phyloP scores from a whole-genome alignment of 768 basidiomycete genomes.

The Boletus insuetus region DNA sequence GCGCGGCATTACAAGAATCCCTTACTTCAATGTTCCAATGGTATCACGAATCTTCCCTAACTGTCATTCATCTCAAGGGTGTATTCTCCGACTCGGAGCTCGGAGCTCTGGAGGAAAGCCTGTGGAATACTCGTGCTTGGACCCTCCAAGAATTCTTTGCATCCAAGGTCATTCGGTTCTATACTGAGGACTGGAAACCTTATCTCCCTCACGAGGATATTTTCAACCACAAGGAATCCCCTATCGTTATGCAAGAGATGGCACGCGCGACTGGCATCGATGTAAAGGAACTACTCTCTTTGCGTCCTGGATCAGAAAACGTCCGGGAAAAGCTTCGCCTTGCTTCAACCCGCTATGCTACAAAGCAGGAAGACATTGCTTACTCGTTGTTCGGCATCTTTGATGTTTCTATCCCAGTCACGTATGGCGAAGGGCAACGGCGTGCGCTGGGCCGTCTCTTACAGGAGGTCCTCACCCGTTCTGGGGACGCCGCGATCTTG shows the following conservation, averaged over 20 bases:
- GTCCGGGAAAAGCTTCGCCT: constrained; percentile 19
- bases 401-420: constrained; percentile 14
- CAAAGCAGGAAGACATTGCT: constrained; percentile 23
- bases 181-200: constrained; percentile 20
- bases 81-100: constrained; percentile 8
- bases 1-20: constrained; percentile 18
- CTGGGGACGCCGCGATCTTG: constrained; percentile 13
- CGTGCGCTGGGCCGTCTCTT: constrained; percentile 25
- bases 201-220: constrained; percentile 10
- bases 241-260: constrained; percentile 21
- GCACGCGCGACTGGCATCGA: constrained; percentile 10
- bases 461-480: constrained; percentile 12
- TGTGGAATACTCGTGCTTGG: constrained; percentile 28
- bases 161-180: constrained; percentile 23
- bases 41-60: constrained; percentile 26
- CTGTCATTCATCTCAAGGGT: constrained; percentile 20
- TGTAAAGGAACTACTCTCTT: constrained; percentile 3
- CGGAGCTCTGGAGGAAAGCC: constrained; percentile 7
- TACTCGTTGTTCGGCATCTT: constrained; percentile 29
- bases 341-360: constrained; percentile 22
- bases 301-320: constrained; percentile 13
- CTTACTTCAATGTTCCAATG: constrained; percentile 28
- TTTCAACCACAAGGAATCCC: constrained; percentile 20
- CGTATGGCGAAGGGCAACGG: constrained; percentile 24
- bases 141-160: constrained; percentile 26